phyloP scores from a whole-genome alignment of 768 basidiomycete species.

The Pisolithus tinctorius region DNA sequence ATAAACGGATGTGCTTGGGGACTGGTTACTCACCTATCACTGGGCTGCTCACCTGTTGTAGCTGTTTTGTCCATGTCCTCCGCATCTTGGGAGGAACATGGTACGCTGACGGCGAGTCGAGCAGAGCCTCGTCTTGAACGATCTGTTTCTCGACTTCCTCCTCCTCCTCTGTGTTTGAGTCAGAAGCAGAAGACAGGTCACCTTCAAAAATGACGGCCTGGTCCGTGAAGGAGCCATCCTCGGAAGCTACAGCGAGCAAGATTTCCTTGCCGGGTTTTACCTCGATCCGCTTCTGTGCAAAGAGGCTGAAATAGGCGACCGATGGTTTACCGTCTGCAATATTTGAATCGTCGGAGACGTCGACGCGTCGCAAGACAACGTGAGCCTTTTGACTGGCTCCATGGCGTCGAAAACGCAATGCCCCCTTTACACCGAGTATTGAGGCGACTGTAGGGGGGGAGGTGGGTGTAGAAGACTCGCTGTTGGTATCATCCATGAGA shows the following conservation, averaged over 20 bases:
- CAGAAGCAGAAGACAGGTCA: constrained; percentile 27
- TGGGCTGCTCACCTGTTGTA: constrained; percentile 35
- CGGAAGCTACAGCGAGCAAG: constrained; percentile 49
- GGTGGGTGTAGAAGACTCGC: constrained; percentile 27
- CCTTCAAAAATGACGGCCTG: constrained; percentile 55
- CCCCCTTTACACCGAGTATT: constrained; percentile 54
- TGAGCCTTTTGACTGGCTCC: constrained; percentile 63
- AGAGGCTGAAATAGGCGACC: constrained; percentile 53
- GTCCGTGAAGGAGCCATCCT: constrained; percentile 49
- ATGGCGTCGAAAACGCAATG: constrained; percentile 61
- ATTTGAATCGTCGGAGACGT: constrained; percentile 37
- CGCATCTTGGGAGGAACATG: constrained; percentile 60
- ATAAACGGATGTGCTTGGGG: constrained; percentile 3
- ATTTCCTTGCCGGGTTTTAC: constrained; percentile 69
- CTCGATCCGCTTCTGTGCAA: constrained; percentile 63
- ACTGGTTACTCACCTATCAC: constrained; percentile 30
- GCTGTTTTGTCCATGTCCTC: constrained; percentile 48
- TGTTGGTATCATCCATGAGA: constrained; percentile 32
- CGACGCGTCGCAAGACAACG: constrained; percentile 58
- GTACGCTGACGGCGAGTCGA: constrained; percentile 26
- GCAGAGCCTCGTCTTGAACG: constrained; percentile 35
- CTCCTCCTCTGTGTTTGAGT: constrained; percentile 30
- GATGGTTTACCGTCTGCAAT: constrained; percentile 34
- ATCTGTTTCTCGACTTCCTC: constrained; percentile 36
- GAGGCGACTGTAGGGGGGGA: constrained; percentile 38